Conservation (phyloP, 2,329 filamentous ascomycete species). For the Cephalotrichum gorgonifer region DNA sequence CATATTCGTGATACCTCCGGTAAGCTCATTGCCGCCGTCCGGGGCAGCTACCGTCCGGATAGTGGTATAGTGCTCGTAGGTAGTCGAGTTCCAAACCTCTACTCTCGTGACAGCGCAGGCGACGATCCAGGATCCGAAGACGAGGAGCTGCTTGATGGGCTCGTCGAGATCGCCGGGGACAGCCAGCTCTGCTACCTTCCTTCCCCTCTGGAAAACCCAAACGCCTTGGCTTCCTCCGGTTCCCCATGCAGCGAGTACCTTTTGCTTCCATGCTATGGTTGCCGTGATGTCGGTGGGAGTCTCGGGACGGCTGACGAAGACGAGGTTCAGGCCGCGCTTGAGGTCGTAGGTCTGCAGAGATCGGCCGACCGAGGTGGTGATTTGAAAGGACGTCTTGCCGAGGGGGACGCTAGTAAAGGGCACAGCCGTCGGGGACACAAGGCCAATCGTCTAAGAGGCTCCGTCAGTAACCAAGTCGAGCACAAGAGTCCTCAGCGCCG, state of each 20-base stretch:
- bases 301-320: constrained; percentile 87
- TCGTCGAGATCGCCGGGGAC: constrained; percentile 55
- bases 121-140: constrained; percentile 88
- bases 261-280: constrained; percentile 77
- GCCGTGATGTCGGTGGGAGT: constrained; percentile 81
- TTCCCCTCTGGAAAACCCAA: constrained; percentile 89
- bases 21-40: constrained; percentile 57
- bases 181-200: constrained; percentile 67
- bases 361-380: constrained; percentile 87
- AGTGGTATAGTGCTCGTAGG: constrained; percentile 83
- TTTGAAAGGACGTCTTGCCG: constrained; percentile 91
- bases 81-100: constrained; percentile 80
- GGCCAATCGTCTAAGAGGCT: constrained; percentile 63
- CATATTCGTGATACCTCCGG: constrained; percentile 74
- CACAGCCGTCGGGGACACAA: constrained; percentile 82
- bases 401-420: constrained; percentile 84
- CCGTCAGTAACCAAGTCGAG: background rate
- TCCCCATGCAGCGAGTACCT: constrained; percentile 84
- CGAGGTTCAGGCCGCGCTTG: constrained; percentile 76
- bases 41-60: constrained; percentile 49
- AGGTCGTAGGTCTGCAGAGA: constrained; percentile 94
- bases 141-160: constrained; percentile 64
- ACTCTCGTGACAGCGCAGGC: constrained; percentile 66
- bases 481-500: background rate
- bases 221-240: constrained; percentile 52